Conservation (phyloP, 805 yeast species). For the Kurtzmaniella cleridarum region DNA sequence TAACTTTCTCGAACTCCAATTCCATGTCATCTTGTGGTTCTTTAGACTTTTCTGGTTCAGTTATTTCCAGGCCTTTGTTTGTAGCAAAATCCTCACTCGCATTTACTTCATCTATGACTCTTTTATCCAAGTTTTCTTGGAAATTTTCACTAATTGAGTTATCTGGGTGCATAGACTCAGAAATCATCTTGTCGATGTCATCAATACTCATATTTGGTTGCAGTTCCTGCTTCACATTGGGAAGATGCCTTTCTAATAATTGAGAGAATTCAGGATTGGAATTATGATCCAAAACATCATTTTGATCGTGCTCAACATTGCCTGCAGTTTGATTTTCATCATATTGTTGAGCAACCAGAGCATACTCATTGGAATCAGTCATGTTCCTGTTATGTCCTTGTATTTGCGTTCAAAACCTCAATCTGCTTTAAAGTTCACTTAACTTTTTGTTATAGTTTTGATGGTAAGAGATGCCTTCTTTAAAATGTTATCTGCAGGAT, state of each 20-base stretch:
- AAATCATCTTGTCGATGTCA: constrained; percentile 16
- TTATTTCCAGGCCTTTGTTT: constrained; percentile 3
- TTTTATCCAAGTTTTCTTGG: background rate
- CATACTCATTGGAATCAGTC: no score
- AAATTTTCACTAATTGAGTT: background rate
- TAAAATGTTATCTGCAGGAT: no score
- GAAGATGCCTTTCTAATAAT: background rate
- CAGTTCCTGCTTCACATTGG: constrained; percentile 1
- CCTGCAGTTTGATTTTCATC: background rate
- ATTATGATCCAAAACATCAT: background rate
- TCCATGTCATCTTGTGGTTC: constrained; percentile 8
- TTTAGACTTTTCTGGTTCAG: background rate
- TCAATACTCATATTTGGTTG: constrained; percentile 3
- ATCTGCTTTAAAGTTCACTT: no score
- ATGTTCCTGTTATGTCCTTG: no score
- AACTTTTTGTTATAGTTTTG: no score
- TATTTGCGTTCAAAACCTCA: no score
- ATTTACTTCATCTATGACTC: background rate
- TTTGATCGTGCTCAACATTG: background rate
- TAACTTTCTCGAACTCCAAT: constrained; percentile 14
- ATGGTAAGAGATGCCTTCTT: no score
- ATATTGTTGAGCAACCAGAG: no score
- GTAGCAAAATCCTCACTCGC: constrained; percentile 2
- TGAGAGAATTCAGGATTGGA: constrained; percentile 1
- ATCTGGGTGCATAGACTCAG: constrained; percentile 11